Conservation (phyloP, 1,139 yeast genomes). For the Saccharomyces hybrid region DNA sequence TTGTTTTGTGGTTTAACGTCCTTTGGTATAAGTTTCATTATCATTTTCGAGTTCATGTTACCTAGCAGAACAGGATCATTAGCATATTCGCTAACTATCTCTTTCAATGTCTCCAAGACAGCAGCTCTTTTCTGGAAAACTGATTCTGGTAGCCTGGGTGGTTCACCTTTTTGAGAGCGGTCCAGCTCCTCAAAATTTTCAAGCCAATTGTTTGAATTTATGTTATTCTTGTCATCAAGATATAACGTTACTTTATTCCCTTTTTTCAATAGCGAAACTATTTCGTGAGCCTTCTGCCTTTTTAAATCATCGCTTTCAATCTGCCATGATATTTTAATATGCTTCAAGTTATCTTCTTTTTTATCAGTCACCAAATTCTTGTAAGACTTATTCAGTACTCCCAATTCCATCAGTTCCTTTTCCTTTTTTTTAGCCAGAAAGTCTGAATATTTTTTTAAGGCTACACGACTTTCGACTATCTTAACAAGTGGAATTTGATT, state of each 20-base stretch:
- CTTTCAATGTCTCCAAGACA: conserved; percentile 31
- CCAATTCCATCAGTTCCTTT: conserved; percentile 28
- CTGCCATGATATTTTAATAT: conserved; percentile 40
- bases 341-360: conserved; percentile 32
- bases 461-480: conserved; percentile 31
- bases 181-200: conserved; percentile 15
- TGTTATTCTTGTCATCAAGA: conserved; percentile 31
- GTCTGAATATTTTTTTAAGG: conserved; percentile 37
- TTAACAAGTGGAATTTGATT: conserved; percentile 33
- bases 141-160: conserved; percentile 17
- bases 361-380: conserved; percentile 9
- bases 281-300: conserved; percentile 41
- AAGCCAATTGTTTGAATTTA: conserved; percentile 23
- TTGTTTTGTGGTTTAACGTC: conserved; percentile 17
- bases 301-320: conserved; percentile 37
- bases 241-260: conserved; percentile 36
- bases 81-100: conserved; percentile 30
- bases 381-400: conserved; percentile 13
- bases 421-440: conserved; percentile 32
- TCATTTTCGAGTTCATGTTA: conserved; percentile 23
- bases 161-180: conserved; percentile 8
- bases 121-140: conserved; percentile 26
- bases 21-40: conserved; percentile 28
- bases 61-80: conserved; percentile 32
- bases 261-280: conserved; percentile 34